Conservation (phyloP, 495 filamentous ascomycete genomes). For the Talaromyces thailandensis region DNA sequence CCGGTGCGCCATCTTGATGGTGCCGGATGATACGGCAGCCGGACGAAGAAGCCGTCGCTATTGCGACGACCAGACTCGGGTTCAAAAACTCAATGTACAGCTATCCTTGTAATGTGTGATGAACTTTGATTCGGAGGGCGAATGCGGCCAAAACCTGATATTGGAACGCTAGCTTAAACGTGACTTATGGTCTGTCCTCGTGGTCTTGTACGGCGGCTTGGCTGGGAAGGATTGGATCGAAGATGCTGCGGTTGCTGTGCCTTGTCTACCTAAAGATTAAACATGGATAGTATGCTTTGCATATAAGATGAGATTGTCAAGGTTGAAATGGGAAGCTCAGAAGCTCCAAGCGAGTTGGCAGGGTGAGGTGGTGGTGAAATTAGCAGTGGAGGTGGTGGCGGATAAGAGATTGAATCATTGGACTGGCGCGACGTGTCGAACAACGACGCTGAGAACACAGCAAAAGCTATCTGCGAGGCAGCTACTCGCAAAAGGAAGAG, state of each 20-base stretch:
- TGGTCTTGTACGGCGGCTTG: slow-evolving; percentile 15
- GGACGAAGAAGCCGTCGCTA: slow-evolving; percentile 15
- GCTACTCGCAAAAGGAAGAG: slow-evolving; percentile 10
- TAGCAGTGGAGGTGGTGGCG: slow-evolving; percentile 4
- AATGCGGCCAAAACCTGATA: slow-evolving; percentile 2
- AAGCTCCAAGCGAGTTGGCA: not conserved
- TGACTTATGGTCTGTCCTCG: slow-evolving; percentile 10
- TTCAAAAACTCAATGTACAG: slow-evolving; percentile 14
- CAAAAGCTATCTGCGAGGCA: slow-evolving; percentile 12
- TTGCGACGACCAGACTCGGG: slow-evolving; percentile 17
- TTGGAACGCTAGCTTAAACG: not conserved
- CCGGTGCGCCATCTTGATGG: slow-evolving; percentile 39
- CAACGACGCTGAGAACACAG: slow-evolving; percentile 24
- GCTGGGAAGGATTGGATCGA: slow-evolving; percentile 6
- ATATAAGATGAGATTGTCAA: not conserved
- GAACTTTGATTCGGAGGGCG: slow-evolving; percentile 13
- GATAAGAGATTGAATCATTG: not conserved
- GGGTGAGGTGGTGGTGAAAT: slow-evolving; percentile 1
- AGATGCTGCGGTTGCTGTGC: slow-evolving; percentile 1
- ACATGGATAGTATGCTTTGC: not conserved
- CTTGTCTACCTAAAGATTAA: slow-evolving; percentile 1
- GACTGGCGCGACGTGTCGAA: slow-evolving; percentile 2
- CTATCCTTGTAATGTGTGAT: not conserved
- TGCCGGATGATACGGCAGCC: slow-evolving; percentile 11
- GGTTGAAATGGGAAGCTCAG: slow-evolving; percentile 7